Evolutionary conservation across 371 early-diverging fungal species (phyloP).

Genomic region (Syncephalastrum sp.): DNA sequence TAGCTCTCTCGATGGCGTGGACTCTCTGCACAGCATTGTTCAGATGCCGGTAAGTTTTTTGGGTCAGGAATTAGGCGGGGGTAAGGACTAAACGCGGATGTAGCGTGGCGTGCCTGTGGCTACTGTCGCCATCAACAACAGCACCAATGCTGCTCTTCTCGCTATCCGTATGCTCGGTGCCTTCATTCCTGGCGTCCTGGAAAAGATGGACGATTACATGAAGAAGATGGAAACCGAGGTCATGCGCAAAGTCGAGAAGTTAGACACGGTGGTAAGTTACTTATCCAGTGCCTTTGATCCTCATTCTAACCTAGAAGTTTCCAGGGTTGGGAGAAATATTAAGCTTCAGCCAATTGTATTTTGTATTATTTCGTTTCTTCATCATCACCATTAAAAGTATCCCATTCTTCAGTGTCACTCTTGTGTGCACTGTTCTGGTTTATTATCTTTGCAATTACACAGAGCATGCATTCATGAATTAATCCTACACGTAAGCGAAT

Average conservation of each 20-base stretch:
- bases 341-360: no score
- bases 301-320: no score
- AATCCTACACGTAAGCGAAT: no score
- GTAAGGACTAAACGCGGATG: neutral
- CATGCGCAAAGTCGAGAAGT: conserved; percentile 74
- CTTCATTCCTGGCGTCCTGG: conserved; percentile 68
- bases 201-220: conserved; percentile 77
- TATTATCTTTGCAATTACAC: no score
- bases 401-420: no score
- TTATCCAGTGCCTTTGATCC: neutral
- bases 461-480: no score
- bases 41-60: conserved; percentile 90
- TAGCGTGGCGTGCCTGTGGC: conserved; percentile 97
- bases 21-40: conserved; percentile 94
- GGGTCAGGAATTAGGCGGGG: neutral
- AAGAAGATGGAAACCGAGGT: conserved; percentile 83
- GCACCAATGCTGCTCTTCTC: conserved; percentile 92
- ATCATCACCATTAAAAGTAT: no score
- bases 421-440: no score
- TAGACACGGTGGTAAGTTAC: conserved; percentile 62
- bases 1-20: conserved; percentile 90
- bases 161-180: conserved; percentile 92
- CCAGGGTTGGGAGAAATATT: no score
- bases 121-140: conserved; percentile 96
- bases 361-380: no score